Percentiles rank a stretch among this genome's conserved stretches.
phyloP scores from a whole-genome alignment of 345 rosid genomes.

The Murraya paniculata region DNA sequence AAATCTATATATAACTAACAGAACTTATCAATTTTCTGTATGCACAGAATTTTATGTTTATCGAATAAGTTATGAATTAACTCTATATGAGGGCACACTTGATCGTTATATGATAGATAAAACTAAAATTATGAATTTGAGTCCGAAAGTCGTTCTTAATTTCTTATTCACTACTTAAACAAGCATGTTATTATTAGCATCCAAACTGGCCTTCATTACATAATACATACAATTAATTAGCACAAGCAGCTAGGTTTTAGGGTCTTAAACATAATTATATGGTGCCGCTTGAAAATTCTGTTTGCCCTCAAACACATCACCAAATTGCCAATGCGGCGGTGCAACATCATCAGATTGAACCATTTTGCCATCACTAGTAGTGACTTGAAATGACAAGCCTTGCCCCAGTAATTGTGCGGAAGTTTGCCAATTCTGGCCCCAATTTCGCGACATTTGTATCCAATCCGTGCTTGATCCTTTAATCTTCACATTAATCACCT shows the following conservation, averaged over 20 bases:
- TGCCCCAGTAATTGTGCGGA: not conserved
- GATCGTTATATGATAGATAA: not conserved
- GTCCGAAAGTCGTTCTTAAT: not conserved
- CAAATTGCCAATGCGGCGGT: not conserved
- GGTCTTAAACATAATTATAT: not conserved
- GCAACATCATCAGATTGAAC: conserved; percentile 8
- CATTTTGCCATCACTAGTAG: conserved; percentile 9
- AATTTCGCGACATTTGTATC: conserved; percentile 10
- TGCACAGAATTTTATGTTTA: not conserved
- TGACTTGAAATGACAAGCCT: conserved; percentile 13
- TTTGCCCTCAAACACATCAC: not conserved
- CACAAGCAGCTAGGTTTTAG: not conserved
- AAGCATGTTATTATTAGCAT: not conserved
- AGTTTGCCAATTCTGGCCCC: conserved; percentile 19
- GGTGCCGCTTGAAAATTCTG: not conserved
- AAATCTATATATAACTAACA: too few species aligned
- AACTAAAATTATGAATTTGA: not conserved
- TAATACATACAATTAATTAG: not conserved
- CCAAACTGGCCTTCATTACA: not conserved
- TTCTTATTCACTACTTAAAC: not conserved
- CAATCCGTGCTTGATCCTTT: conserved; percentile 22
- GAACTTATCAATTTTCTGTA: not conserved
- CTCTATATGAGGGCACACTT: not conserved
- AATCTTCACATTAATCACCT: conserved; percentile 26
- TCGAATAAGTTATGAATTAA: not conserved